Conservation (phyloP, 352 stramenopile genomes). For the Globisporangium barbulae region DNA sequence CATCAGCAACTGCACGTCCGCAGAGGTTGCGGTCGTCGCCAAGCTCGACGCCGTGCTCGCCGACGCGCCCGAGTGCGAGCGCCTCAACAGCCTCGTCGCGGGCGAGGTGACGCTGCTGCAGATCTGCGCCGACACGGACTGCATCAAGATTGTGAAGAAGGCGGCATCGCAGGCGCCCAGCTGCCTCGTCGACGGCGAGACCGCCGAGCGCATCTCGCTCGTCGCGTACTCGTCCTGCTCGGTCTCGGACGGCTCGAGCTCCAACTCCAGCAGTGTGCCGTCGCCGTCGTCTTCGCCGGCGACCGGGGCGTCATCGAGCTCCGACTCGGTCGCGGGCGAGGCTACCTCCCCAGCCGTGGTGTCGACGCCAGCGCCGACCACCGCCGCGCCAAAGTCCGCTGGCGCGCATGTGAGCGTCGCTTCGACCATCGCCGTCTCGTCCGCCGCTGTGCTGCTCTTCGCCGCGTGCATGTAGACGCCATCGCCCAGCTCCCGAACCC, state of each 20-base stretch:
- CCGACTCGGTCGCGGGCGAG: not conserved
- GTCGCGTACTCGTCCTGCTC: conserved; percentile 13
- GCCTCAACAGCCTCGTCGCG: conserved; percentile 17
- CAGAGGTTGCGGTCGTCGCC: conserved; percentile 2
- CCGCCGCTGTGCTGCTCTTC: conserved; percentile 10
- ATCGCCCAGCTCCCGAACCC: not conserved
- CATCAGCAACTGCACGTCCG: conserved; percentile 15
- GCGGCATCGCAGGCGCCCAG: conserved; percentile 9
- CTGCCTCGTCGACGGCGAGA: conserved; percentile 13
- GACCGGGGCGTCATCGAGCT: not conserved
- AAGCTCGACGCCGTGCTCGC: conserved; percentile 13
- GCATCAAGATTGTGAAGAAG: conserved; percentile 17
- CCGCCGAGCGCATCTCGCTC: conserved; percentile 11
- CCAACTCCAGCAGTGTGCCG: not conserved
- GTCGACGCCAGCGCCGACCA: conserved; percentile 8
- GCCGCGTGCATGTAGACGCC: conserved; percentile 13
- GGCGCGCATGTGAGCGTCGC: not conserved
- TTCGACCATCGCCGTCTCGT: conserved; percentile 7
- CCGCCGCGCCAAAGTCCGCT: not conserved
- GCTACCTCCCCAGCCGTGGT: not conserved
- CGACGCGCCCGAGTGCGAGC: conserved; percentile 12
- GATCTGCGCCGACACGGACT: conserved; percentile 15
- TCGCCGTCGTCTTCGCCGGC: not conserved
- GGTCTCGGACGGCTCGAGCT: not conserved
- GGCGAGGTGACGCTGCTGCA: conserved; percentile 12